These are phyloP conservation scores for Phialemoniopsis sp. DNA, from an alignment of 2,329 filamentous ascomycete species.

Conservation along the genomic window DNA sequence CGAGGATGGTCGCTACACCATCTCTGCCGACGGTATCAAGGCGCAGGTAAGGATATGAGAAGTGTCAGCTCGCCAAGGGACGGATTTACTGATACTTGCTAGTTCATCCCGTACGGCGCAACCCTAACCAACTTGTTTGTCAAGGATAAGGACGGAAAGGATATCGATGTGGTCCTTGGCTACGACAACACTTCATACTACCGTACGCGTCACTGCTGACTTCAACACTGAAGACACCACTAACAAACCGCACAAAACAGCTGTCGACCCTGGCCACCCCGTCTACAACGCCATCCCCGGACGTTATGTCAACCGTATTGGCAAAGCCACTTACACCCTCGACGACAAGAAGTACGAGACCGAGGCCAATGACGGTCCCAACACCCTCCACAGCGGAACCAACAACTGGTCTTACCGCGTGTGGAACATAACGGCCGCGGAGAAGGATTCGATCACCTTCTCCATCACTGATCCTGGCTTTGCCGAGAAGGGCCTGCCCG, in stretches of 20 bases:
- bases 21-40: conserved; percentile 26
- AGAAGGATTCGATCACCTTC: conserved; percentile 58
- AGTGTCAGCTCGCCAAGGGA: neutral
- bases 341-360: conserved; percentile 49
- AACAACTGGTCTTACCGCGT: conserved; percentile 61
- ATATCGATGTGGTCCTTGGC: conserved; percentile 60
- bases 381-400: conserved; percentile 54
- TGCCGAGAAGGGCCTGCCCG: conserved; percentile 57
- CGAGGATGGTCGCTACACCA: conserved; percentile 27
- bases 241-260: conserved; percentile 17
- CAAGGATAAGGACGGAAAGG: conserved; percentile 55
- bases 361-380: conserved; percentile 46
- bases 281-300: conserved; percentile 60
- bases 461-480: conserved; percentile 55
- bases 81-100: conserved; percentile 30
- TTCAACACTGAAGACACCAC: neutral
- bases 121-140: conserved; percentile 60
- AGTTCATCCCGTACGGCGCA: conserved; percentile 57
- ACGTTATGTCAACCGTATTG: conserved; percentile 62
- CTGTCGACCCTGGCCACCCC: conserved; percentile 45
- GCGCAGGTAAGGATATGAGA: conserved; percentile 27
- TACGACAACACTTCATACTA: conserved; percentile 59
- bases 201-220: conserved; percentile 21
- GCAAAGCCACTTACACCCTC: conserved; percentile 51
- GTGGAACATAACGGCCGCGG: conserved; percentile 55